These are phyloP conservation scores for Fusarium chaquense DNA, from an alignment of 2,329 filamentous ascomycete species.

Conservation along the genomic window DNA sequence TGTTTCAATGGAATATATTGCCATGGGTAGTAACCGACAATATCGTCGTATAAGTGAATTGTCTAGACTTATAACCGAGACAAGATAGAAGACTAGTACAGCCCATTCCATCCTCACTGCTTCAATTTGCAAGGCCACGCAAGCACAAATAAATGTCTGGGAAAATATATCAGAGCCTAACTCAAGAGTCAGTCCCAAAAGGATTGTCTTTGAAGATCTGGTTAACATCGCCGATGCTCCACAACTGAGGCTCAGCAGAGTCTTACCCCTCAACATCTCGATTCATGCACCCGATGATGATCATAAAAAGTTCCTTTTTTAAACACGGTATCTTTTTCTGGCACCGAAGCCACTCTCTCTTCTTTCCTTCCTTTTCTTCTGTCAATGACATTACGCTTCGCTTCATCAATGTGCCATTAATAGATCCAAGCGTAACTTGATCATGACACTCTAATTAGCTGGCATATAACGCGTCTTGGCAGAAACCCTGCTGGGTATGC, in stretches of 20 bases:
- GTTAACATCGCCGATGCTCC: not conserved
- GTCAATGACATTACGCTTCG: not conserved
- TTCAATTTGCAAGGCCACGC: not conserved
- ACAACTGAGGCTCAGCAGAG: not conserved
- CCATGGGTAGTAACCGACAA: not conserved
- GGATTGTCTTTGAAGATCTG: not conserved
- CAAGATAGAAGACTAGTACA: not conserved
- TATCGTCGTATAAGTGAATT: not conserved
- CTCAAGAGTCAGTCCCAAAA: not conserved
- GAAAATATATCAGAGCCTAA: not conserved
- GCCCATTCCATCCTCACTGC: not conserved
- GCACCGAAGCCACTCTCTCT: not conserved
- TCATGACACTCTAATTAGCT: not conserved
- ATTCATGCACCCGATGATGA: conserved; percentile 7
- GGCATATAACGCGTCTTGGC: not conserved
- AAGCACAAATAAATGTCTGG: not conserved
- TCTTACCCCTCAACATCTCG: not conserved
- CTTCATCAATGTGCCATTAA: not conserved
- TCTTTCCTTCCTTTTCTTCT: not conserved
- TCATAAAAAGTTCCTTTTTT: not conserved
- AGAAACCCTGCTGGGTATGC: not conserved
- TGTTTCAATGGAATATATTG: not conserved
- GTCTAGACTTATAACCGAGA: not conserved
- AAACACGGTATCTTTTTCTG: not conserved
- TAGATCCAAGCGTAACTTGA: conserved; percentile 1